Evolutionary conservation across 768 basidiomycete genomes (phyloP).

Genomic region (Termitomyces sp.): DNA sequence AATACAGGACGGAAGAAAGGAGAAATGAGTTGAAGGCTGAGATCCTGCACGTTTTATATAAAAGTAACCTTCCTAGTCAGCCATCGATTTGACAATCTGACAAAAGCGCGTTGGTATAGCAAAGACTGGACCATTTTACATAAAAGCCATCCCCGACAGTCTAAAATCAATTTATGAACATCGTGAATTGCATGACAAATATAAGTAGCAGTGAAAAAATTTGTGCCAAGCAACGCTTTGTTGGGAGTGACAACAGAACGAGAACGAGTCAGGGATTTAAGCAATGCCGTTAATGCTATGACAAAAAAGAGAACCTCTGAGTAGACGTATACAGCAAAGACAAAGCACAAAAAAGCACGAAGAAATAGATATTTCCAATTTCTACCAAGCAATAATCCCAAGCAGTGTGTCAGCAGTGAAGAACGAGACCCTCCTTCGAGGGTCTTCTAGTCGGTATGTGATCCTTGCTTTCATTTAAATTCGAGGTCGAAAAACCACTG

Average conservation of each 20-base stretch:
- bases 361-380: background rate
- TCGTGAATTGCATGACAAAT: background rate
- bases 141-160: background rate
- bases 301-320: too few species aligned
- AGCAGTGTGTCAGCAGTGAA: background rate
- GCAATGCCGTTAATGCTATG: too few species aligned
- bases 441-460: background rate
- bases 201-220: background rate
- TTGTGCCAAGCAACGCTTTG: background rate
- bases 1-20: conserved; percentile 10
- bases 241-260: background rate
- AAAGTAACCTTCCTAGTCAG: background rate
- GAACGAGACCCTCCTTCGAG: background rate
- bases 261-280: background rate
- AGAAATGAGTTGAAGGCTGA: conserved; percentile 3
- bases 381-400: background rate
- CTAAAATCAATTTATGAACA: background rate
- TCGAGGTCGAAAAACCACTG: conserved; percentile 6
- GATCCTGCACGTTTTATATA: conserved; percentile 3
- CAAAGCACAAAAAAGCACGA: background rate
- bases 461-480: background rate
- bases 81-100: background rate
- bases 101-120: background rate
- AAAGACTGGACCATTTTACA: too few species aligned
- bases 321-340: background rate